These are phyloP conservation scores for Picochlorum costavermella DNA, from an alignment of 139 green algal species.

Conservation along the genomic window DNA sequence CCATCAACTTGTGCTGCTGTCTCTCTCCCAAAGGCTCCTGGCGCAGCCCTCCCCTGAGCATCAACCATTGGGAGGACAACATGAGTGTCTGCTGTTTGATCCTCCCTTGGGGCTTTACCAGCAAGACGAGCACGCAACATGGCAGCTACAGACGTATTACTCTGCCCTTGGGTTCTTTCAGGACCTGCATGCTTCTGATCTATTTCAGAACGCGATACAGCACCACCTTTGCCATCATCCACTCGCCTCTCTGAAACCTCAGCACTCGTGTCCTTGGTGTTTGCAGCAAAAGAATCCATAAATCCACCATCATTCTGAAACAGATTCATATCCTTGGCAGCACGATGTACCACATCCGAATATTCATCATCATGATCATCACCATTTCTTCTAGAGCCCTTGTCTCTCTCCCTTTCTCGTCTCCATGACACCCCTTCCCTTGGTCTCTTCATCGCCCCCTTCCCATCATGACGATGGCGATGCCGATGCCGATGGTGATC, in stretches of 20 bases:
- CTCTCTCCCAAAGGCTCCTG: slow-evolving; percentile 76
- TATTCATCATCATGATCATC: neutral
- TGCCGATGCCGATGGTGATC: neutral
- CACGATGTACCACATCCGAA: slow-evolving; percentile 9
- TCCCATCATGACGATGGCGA: neutral
- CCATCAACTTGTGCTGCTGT: slow-evolving; percentile 5
- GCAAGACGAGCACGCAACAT: slow-evolving; percentile 43
- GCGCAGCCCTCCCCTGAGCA: slow-evolving; percentile 48
- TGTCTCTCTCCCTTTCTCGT: neutral
- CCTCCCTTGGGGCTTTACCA: slow-evolving; percentile 19
- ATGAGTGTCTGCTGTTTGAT: slow-evolving; percentile 6
- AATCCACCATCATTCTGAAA: slow-evolving; percentile 67
- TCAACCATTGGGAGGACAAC: slow-evolving; percentile 68
- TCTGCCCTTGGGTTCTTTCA: neutral
- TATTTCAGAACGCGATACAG: neutral
- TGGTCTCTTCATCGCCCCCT: neutral
- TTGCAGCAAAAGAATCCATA: slow-evolving; percentile 37
- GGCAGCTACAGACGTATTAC: slow-evolving; percentile 52
- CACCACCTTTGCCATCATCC: slow-evolving; percentile 10
- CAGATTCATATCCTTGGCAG: slow-evolving; percentile 50
- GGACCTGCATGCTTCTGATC: too few species aligned
- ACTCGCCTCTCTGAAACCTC: slow-evolving; percentile 2
- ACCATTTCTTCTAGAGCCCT: slow-evolving; percentile 11
- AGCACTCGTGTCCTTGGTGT: slow-evolving; percentile 5
- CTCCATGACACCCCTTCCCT: neutral